Percentiles rank a stretch among this genome's conserved stretches.
These are phyloP conservation scores for Emericellopsis atlantica DNA, from an alignment of 2,329 filamentous ascomycete genomes.

Conservation along the genomic window DNA sequence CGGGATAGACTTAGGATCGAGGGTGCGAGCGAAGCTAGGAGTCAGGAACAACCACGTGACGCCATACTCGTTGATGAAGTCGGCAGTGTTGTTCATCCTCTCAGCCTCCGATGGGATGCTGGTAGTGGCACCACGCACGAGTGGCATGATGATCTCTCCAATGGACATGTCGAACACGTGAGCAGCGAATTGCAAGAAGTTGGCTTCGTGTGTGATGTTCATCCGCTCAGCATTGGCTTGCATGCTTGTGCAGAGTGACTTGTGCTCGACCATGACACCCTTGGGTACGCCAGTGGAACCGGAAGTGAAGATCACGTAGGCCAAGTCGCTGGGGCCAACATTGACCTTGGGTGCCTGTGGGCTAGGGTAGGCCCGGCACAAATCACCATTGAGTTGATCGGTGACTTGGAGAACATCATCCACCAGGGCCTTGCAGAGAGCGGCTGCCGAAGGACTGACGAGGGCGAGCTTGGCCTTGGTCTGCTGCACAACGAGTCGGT, in stretches of 20 bases:
- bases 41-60: slow-evolving; percentile 10
- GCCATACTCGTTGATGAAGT: slow-evolving; percentile 1
- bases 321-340: background rate
- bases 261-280: slow-evolving; percentile 8
- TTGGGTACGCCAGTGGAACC: slow-evolving; percentile 10
- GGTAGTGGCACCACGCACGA: slow-evolving; percentile 8
- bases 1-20: background rate
- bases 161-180: slow-evolving; percentile 37
- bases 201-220: background rate
- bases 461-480: slow-evolving; percentile 1
- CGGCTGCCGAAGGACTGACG: background rate
- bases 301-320: slow-evolving; percentile 9
- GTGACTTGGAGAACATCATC: background rate
- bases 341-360: background rate
- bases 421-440: background rate
- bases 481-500: slow-evolving; percentile 2
- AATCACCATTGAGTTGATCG: background rate
- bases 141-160: slow-evolving; percentile 8
- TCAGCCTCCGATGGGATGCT: slow-evolving; percentile 7
- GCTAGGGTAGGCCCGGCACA: background rate
- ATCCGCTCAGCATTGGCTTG: slow-evolving; percentile 23
- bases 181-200: slow-evolving; percentile 26
- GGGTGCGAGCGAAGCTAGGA: slow-evolving; percentile 1
- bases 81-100: background rate
- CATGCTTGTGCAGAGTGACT: slow-evolving; percentile 16